Evolutionary conservation across 768 basidiomycete genomes (phyloP), one percentile per base, ranked within the genome.

Genomic region (Pisolithus orientalis): DNA sequence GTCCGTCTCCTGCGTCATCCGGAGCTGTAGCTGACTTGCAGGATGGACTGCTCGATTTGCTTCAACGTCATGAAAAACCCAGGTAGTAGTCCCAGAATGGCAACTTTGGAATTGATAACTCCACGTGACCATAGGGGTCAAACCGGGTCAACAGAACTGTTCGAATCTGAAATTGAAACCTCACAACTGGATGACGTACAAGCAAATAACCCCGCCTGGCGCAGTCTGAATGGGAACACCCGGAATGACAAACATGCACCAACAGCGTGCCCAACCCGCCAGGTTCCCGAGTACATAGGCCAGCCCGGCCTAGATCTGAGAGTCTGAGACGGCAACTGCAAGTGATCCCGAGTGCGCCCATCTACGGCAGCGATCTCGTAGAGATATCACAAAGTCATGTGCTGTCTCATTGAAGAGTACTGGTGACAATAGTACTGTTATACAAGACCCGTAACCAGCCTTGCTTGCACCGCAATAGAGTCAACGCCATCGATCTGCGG

Each of bases 11-110:
- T 32, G 31, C 31, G 46, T 32, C 46, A 49, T 51, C 44, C 49
- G 51, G 5, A 47, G 31, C 21, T 21, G 21, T 21, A 21, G 21
- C 21, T 21, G 21, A 21, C 21, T 21, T 16, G 32, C 46, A 55
- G 44, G 58, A 62, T 56, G 50, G 46, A 47, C 49, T 24, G 51
- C 62, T 68, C 61, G 48, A 55, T 59, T 58, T 57, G 40, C 54
- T 47, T 40, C 4, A 16, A 3, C 17, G 29, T 39, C 34, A 9
- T 44, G 17, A 59, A 59, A 68, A 68, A 68, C 51, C 50, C 44
- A 56, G 57, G 59, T 34, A 6, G 0, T 49, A 8, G 16, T 13
- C 68, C 42, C 53, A 27, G 59, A 68, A 60, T 14, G 62, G 66
- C 52, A 68, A 48, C 37, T 50, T 7, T 11, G n/a, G 24, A 6